Conservation (phyloP, 768 basidiomycete species). For the Leucocoprinus sp. region DNA sequence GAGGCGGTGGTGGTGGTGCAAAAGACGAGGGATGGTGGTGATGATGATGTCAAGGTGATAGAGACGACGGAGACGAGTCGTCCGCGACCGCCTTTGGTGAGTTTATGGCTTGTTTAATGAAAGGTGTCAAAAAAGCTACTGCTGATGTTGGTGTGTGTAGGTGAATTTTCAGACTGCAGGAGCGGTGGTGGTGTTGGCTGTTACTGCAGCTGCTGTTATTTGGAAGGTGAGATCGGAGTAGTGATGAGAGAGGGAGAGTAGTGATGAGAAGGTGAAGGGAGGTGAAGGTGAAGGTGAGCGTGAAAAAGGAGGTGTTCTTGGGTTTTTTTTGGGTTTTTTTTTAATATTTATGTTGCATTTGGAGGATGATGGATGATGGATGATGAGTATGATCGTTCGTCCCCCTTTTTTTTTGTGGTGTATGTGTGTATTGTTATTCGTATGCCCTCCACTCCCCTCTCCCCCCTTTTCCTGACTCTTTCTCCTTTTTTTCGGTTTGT, state of each 20-base stretch:
- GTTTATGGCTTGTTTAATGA: constrained; percentile 11
- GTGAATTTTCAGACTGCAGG: constrained; percentile 48
- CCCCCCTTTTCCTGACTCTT: too few relatives aligned
- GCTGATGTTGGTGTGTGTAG: constrained; percentile 10
- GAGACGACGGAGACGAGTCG: background rate
- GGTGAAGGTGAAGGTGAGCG: background rate
- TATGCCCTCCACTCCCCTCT: too few relatives aligned
- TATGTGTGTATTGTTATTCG: too few relatives aligned
- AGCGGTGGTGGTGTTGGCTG: constrained; percentile 56
- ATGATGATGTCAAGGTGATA: background rate
- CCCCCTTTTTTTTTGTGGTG: too few relatives aligned
- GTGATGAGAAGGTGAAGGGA: background rate
- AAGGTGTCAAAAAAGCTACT: constrained; percentile 4
- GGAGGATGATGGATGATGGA: too few relatives aligned
- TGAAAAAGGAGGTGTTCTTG: background rate
- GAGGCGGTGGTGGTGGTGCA: background rate
- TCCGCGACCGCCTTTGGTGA: background rate
- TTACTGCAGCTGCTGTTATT: constrained; percentile 65
- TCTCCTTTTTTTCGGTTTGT: too few relatives aligned
- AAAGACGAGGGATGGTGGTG: background rate
- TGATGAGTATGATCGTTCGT: too few relatives aligned
- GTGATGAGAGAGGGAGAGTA: background rate
- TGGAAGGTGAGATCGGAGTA: constrained; percentile 54
- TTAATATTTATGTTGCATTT: too few relatives aligned
- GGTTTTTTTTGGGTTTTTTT: too few relatives aligned